These are phyloP conservation scores for Alternaria postmessia DNA, from an alignment of 2,329 filamentous ascomycete genomes.

Conservation along the genomic window DNA sequence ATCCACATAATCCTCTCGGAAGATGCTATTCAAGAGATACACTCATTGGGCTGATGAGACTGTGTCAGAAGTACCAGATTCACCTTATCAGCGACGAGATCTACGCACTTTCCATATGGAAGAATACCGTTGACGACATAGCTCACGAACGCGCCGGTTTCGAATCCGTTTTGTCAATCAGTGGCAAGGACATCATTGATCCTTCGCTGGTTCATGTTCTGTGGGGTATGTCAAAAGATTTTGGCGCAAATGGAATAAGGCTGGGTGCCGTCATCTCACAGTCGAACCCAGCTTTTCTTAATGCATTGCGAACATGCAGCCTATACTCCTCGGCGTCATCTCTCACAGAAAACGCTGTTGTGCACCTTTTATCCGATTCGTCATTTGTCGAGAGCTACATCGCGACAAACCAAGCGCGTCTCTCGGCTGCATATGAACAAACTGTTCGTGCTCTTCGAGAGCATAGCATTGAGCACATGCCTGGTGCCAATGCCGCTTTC, in stretches of 20 bases:
- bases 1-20: not conserved
- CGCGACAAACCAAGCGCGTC: not conserved
- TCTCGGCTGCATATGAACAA: not conserved
- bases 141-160: not conserved
- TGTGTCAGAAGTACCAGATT: not conserved
- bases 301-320: not conserved
- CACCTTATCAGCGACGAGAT: not conserved
- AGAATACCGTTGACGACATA: not conserved
- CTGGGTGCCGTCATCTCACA: not conserved
- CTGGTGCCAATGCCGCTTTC: not conserved
- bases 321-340: not conserved
- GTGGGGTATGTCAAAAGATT: not conserved
- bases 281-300: not conserved
- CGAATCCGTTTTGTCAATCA: not conserved
- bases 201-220: not conserved
- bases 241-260: not conserved
- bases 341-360: not conserved
- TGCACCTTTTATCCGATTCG: not conserved
- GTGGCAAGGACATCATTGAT: not conserved
- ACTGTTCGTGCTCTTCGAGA: not conserved
- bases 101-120: not conserved
- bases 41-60: not conserved
- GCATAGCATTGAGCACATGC: not conserved
- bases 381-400: not conserved
- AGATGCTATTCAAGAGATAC: not conserved